phyloP scores from a whole-genome alignment of 495 filamentous ascomycete genomes.

The Schizothecium vesticola region DNA sequence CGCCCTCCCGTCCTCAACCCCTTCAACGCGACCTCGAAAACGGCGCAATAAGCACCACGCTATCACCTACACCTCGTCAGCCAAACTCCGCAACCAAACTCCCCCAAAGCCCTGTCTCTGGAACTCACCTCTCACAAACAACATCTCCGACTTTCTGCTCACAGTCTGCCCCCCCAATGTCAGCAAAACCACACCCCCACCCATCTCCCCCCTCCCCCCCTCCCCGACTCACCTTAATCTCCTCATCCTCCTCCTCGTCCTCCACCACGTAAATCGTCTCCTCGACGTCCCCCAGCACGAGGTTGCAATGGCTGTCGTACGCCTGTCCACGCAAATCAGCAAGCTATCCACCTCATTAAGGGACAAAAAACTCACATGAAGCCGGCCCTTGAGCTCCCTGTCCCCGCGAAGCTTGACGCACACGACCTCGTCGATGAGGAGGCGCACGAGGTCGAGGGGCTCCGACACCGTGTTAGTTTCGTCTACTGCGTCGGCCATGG shows the following conservation, averaged over 20 bases:
- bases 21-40: not conserved
- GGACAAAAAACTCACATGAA: conserved; percentile 62
- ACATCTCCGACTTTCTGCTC: conserved; percentile 95
- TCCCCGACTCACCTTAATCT: conserved; percentile 27
- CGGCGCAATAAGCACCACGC: conserved; percentile 9
- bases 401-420: conserved; percentile 96
- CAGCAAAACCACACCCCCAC: conserved; percentile 12
- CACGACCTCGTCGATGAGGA: conserved; percentile 90
- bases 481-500: conserved; percentile 72
- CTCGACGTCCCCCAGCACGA: conserved; percentile 95
- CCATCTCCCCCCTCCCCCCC: too few relatives aligned
- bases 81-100: not conserved
- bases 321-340: conserved; percentile 52
- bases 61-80: not conserved
- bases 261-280: conserved; percentile 95
- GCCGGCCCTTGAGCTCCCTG: conserved; percentile 86
- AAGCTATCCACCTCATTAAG: too few relatives aligned
- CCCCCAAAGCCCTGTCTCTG: too few relatives aligned
- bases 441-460: conserved; percentile 89
- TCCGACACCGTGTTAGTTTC: conserved; percentile 64
- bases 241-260: conserved; percentile 65
- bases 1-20: not conserved
- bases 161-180: conserved; percentile 56
- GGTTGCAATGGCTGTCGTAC: conserved; percentile 97
- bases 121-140: conserved; percentile 89